Evolutionary conservation across 805 yeast species (phyloP), one percentile per base, ranked within the genome.

Genomic region (Candida stauntonica): DNA sequence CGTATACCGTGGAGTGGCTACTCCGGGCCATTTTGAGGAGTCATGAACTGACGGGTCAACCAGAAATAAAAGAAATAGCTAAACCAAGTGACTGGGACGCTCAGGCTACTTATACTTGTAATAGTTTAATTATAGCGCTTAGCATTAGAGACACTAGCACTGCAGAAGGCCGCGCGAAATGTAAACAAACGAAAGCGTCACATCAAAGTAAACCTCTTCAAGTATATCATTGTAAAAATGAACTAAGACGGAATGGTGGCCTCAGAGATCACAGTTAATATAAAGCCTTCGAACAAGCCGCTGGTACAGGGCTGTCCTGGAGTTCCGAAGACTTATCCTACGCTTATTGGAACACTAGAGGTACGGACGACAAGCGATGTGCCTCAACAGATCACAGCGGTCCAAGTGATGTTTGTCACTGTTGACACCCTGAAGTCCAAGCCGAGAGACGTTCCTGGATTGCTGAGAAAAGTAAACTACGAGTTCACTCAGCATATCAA

Each of bases 241-340:
- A n/a, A n/a, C n/a, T n/a, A n/a, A 7, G 24, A 11, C 23, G 12
- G 29, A 14, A 32, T 31, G 39, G 39, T 35, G 17, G 31, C 26
- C 8, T 23, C 29, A 3, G 57, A 52, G 5, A 46, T 60, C 30
- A 37, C 54, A 4, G 60, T 44, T 11, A 53, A 43, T 33, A 50
- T 79, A 33, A 73, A 72, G 37, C 74, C 81, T 3, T 68, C 77
- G 27, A 73, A 72, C 33, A 63, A 66, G 20, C 66, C 76, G n/a
- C 61, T 75, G 0, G 75, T 80, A 2, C 61, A 70, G 35, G 87
- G 87, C 3, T 77, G 83, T 57, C 86, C 86, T 0, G 87, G 87
- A 1, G 76, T 80, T 1, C 76, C 81, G 1, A 69, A 77, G 36
- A 77, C 75, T 3, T 58, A 68, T 34, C 86, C 86, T 2, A 67